phyloP scores from a whole-genome alignment of 495 filamentous ascomycete species.

The Neurospora sp. region DNA sequence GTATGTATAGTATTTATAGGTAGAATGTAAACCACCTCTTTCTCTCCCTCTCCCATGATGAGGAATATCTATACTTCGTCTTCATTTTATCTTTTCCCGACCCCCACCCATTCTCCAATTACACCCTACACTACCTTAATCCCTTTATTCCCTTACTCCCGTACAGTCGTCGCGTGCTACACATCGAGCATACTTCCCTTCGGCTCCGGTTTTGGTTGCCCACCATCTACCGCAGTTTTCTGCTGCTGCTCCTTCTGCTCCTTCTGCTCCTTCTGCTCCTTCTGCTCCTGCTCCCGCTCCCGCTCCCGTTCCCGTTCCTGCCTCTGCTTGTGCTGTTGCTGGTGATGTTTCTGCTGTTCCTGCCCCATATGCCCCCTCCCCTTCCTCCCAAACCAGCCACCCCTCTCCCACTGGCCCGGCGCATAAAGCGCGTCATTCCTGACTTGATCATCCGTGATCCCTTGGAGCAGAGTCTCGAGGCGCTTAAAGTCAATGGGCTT shows the following conservation, averaged over 20 bases:
- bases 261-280: not conserved
- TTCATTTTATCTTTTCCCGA: not conserved
- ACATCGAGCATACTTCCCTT: not conserved
- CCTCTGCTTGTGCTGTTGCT: not conserved
- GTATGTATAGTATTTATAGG: not conserved
- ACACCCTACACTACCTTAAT: not conserved
- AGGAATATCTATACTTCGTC: not conserved
- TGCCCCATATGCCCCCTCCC: not conserved
- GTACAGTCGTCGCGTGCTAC: not conserved
- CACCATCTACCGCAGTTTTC: not conserved
- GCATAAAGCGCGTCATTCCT: conserved; percentile 44
- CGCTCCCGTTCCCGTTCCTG: not conserved
- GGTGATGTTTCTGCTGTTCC: not conserved
- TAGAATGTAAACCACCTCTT: not conserved
- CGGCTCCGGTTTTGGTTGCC: not conserved
- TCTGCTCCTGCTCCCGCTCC: not conserved
- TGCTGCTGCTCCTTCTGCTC: not conserved
- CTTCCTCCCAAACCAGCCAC: conserved; percentile 53
- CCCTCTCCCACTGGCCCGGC: conserved; percentile 59
- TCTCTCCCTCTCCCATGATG: not conserved
- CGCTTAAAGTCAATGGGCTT: conserved; percentile 68
- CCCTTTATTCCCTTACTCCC: not conserved
- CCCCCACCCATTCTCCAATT: not conserved
- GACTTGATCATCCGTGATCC: conserved; percentile 41
- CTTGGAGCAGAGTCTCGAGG: conserved; percentile 48